Percentiles rank a stretch among this genome's conserved stretches.
Evolutionary conservation across 108 stramenopile species (phyloP).

Genomic region (Mediolabrus comicus): DNA sequence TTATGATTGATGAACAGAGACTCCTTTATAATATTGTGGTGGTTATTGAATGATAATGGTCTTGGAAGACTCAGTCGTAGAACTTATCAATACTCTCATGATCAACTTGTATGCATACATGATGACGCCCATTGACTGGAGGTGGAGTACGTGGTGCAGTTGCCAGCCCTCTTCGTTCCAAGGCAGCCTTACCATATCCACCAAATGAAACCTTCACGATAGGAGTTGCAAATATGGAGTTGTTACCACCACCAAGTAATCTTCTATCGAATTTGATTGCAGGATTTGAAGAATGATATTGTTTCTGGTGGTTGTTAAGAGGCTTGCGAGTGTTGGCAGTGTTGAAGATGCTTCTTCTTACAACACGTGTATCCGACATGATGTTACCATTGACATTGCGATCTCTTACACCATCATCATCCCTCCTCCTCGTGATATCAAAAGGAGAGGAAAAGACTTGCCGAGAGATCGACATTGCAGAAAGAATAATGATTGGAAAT

Average conservation of each 20-base stretch:
- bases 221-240: not conserved
- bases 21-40: not conserved
- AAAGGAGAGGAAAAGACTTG: constrained; percentile 24
- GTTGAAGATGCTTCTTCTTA: constrained; percentile 2
- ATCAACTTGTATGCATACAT: not conserved
- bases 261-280: not conserved
- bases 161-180: constrained; percentile 5
- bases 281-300: not conserved
- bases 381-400: constrained; percentile 6
- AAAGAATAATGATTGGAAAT: too few species aligned
- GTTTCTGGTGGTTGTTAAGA: not conserved
- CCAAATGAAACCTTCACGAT: not conserved
- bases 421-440: not conserved
- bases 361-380: constrained; percentile 10
- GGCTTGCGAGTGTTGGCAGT: not conserved
- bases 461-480: constrained; percentile 10
- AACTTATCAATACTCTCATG: not conserved
- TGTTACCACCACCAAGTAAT: not conserved
- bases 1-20: not conserved
- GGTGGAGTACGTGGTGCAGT: not conserved
- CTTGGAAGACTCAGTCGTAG: not conserved
- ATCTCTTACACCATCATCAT: not conserved
- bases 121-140: not conserved
- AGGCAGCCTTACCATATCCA: not conserved
- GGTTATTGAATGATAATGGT: not conserved